Evolutionary conservation across 805 yeast genomes (phyloP).

Genomic region (Teunomyces stri): DNA sequence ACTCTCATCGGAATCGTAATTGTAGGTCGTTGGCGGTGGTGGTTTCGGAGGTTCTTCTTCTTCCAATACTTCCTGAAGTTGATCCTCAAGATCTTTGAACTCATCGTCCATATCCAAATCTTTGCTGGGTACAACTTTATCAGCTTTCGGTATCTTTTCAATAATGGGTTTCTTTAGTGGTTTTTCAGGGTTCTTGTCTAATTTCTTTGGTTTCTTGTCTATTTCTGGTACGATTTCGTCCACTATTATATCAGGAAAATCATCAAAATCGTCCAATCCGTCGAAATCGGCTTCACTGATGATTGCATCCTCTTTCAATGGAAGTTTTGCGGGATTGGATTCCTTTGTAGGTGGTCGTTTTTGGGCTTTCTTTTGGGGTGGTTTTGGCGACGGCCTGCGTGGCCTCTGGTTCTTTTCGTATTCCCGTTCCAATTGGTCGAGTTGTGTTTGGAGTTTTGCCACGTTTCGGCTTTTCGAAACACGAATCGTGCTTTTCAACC

Average conservation of each 20-base stretch:
- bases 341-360: neutral
- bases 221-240: constrained; percentile 1
- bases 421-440: constrained; percentile 21
- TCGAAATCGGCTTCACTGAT: constrained; percentile 41
- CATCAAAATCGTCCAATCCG: constrained; percentile 21
- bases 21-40: neutral
- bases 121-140: constrained; percentile 1
- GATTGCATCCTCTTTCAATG: constrained; percentile 4
- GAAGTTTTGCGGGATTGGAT: neutral
- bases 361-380: neutral
- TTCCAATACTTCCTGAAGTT: constrained; percentile 40
- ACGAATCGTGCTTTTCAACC: constrained; percentile 31
- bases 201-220: neutral
- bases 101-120: constrained; percentile 35
- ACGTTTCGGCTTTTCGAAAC: constrained; percentile 39
- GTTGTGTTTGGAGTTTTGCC: constrained; percentile 23
- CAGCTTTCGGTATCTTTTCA: constrained; percentile 1
- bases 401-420: neutral
- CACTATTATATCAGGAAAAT: constrained; percentile 13
- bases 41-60: constrained; percentile 13
- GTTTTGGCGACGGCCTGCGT: constrained; percentile 1
- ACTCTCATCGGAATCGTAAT: constrained; percentile 25
- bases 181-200: neutral
- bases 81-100: constrained; percentile 43
- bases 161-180: constrained; percentile 7